Evolutionary conservation across 352 stramenopile genomes (phyloP).

Genomic region (Pelagophyceae sp.): DNA sequence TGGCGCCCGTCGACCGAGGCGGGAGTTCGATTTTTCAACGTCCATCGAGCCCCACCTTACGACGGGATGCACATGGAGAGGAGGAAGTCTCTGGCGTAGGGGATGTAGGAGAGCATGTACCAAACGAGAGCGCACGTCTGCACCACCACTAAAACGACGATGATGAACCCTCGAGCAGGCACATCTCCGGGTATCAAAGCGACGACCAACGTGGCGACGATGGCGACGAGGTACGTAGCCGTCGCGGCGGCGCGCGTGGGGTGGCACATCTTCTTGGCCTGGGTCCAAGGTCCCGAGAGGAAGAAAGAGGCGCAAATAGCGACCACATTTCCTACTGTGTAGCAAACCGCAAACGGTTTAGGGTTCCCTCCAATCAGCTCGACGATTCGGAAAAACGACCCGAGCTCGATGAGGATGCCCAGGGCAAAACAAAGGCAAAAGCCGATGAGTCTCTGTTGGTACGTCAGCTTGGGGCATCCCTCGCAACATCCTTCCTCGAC

Average conservation of each 20-base stretch:
- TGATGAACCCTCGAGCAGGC: conserved; percentile 55
- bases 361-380: conserved; percentile 63
- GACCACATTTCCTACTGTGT: conserved; percentile 69
- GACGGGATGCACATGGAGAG: not conserved
- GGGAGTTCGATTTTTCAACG: too few species aligned
- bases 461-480: conserved; percentile 41
- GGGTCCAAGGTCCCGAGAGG: conserved; percentile 58
- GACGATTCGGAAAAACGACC: conserved; percentile 62
- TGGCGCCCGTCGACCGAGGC: too few species aligned
- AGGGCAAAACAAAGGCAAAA: conserved; percentile 64
- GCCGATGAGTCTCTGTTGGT: conserved; percentile 68
- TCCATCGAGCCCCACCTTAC: too few species aligned
- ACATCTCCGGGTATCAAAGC: conserved; percentile 56
- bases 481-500: conserved; percentile 5
- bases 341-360: conserved; percentile 65
- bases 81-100: conserved; percentile 50
- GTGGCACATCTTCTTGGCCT: conserved; percentile 68
- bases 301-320: conserved; percentile 73
- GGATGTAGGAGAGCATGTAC: conserved; percentile 74
- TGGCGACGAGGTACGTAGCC: conserved; percentile 62
- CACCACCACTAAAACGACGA: conserved; percentile 59
- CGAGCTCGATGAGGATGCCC: conserved; percentile 65
- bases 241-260: conserved; percentile 58
- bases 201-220: conserved; percentile 58
- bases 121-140: conserved; percentile 66